Base-by-base conservation (phyloP, 257 asterid species). In the Buddleja alternifolia region DNA sequence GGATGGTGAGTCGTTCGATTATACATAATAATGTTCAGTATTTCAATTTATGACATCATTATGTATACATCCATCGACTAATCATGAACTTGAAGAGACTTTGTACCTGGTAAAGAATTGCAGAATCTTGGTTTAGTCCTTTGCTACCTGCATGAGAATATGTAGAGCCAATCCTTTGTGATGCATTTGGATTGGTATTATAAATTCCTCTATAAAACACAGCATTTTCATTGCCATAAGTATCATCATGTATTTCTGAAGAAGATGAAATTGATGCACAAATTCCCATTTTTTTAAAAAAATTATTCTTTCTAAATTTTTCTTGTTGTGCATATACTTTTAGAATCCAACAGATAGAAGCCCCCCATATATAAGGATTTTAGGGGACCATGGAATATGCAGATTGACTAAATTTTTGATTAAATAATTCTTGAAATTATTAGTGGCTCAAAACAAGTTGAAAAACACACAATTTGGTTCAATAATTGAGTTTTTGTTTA, bases 51-150 rank as follows among this genome's bases (percentile, higher is more conserved):
- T 29, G 34, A 29, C 34, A 29, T 29, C 34, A 29, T 29, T 29
- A 29, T 29, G 5, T 29, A 29, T 5, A 5, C 34, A 29, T 29
- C 34, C 34, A 1, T 29, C 3, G 34, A n/a, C n/a, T 29, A 29
- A 29, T 29, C n/a, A n/a, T n/a, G n/a, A n/a, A n/a, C n/a, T n/a
- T n/a, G 5, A 29, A 29, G 34, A 29, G 34, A 29, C 5, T 29
- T 29, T 21, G 29, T 51, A 89, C 96, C 96, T 89, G 87, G 47
- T 65, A 86, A 60, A 92, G 83, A 74, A 89, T 74, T 17, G 92
- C 88, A 77, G 78, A 77, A 75, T 92, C 96, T 83, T 92, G 98
- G 20, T 89, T 92, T 14, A 76, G 3, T 41, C 94, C 96, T 78
- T 92, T 92, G 75, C 77, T 78, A 40, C 96, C 96, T 72, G 77